Conservation (phyloP, 1,284 basidiomycete species). For the Ganoderma sp. region DNA sequence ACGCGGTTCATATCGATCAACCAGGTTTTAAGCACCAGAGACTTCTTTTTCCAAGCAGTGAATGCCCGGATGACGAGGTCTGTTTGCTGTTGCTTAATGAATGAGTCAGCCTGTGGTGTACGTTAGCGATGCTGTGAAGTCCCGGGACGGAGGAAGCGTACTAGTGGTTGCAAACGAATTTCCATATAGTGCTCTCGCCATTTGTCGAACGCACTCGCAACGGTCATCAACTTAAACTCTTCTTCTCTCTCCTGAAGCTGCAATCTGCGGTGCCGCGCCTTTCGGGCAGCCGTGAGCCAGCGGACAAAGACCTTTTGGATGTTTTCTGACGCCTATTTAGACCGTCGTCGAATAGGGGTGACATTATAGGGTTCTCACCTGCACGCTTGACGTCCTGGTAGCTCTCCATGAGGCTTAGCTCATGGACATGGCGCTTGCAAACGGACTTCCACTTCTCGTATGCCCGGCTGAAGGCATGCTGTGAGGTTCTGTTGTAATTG, state of each 20-base stretch:
- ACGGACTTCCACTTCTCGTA: constrained; percentile 73
- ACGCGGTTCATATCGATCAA: not conserved
- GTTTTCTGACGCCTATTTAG: constrained; percentile 53
- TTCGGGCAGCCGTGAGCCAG: constrained; percentile 68
- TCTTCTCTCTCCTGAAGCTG: constrained; percentile 66
- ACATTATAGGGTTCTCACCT: constrained; percentile 48
- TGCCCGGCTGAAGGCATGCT: constrained; percentile 34
- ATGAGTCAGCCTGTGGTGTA: constrained; percentile 63
- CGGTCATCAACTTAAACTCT: constrained; percentile 56
- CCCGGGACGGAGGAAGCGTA: constrained; percentile 42
- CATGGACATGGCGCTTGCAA: constrained; percentile 67
- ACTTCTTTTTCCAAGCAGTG: constrained; percentile 73
- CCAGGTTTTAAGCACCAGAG: constrained; percentile 54
- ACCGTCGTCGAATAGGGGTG: no score
- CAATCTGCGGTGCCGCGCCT: constrained; percentile 60
- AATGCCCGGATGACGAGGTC: constrained; percentile 70
- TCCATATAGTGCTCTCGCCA: constrained; percentile 76
- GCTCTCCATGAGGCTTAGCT: constrained; percentile 78
- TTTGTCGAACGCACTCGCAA: constrained; percentile 70
- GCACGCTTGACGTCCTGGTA: constrained; percentile 78
- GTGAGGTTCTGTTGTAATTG: not conserved
- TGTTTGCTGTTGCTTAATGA: constrained; percentile 61
- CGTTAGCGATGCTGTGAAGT: constrained; percentile 10
- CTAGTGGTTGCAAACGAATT: constrained; percentile 66
- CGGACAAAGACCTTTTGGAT: constrained; percentile 70